Conservation (phyloP, 78 protist genomes). For the Guillardia theta region DNA sequence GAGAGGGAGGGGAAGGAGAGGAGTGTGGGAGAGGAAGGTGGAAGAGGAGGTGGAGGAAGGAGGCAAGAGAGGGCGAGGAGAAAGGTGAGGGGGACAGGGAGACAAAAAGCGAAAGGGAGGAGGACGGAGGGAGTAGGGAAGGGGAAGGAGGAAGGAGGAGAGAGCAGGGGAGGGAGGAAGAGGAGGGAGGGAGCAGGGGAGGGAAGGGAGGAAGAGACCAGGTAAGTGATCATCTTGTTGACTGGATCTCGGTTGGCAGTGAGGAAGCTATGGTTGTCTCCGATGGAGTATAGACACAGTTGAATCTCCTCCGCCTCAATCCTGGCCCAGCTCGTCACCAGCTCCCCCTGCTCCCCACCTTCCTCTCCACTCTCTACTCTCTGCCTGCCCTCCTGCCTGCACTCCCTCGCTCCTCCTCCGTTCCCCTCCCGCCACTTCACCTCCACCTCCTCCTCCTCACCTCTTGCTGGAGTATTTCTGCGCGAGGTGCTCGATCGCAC, state of each 20-base stretch:
- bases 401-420: too few relatives aligned
- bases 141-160: not conserved
- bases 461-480: not conserved
- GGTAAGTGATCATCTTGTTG: slow-evolving; percentile 12
- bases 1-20: not conserved
- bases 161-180: not conserved
- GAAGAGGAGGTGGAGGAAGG: not conserved
- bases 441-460: too few relatives aligned
- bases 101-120: not conserved
- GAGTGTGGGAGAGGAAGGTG: too few relatives aligned
- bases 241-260: slow-evolving; percentile 35
- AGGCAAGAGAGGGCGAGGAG: not conserved
- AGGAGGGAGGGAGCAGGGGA: not conserved
- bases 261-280: slow-evolving; percentile 67
- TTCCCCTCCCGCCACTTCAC: too few relatives aligned
- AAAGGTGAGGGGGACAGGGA: not conserved
- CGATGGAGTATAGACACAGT: slow-evolving; percentile 67
- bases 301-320: slow-evolving; percentile 52
- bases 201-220: not conserved
- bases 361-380: too few relatives aligned
- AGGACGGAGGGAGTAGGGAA: not conserved
- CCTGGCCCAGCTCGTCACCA: too few relatives aligned
- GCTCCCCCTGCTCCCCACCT: too few relatives aligned
- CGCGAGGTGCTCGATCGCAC: not conserved
- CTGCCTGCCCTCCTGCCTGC: too few relatives aligned